Conservation (phyloP, 352 stramenopile genomes). For the Globisporangium ultimum region DNA sequence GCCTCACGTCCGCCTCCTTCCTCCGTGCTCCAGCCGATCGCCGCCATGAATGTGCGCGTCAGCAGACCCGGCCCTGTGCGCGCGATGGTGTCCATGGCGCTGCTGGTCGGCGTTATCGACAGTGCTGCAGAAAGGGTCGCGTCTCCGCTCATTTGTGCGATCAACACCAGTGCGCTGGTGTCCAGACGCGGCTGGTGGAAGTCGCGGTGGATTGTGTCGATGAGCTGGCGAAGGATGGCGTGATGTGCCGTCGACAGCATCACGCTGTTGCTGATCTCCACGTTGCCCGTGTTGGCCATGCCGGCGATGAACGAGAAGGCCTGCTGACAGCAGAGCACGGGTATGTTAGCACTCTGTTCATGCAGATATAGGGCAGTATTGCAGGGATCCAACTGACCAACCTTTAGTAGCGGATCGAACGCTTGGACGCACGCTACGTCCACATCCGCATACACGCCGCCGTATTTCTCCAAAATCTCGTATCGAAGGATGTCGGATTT, state of each 20-base stretch:
- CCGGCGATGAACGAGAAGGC: slow-evolving; percentile 47
- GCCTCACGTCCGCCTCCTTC: neutral
- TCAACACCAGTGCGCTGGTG: slow-evolving; percentile 13
- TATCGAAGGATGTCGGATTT: slow-evolving; percentile 77
- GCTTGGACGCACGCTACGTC: slow-evolving; percentile 58
- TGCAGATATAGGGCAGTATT: neutral
- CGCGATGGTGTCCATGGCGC: slow-evolving; percentile 41
- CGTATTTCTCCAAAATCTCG: slow-evolving; percentile 51
- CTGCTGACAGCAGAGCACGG: slow-evolving; percentile 7
- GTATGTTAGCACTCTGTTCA: neutral
- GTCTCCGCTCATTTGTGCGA: slow-evolving; percentile 24
- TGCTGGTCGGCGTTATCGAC: neutral
- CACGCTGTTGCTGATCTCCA: slow-evolving; percentile 80
- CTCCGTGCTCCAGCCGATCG: slow-evolving; percentile 26
- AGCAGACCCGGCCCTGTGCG: slow-evolving; percentile 49
- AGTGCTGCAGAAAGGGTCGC: neutral
- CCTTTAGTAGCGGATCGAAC: slow-evolving; percentile 36
- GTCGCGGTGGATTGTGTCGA: slow-evolving; percentile 24
- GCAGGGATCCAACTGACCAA: slow-evolving; percentile 6
- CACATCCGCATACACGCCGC: slow-evolving; percentile 69
- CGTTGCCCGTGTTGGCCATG: slow-evolving; percentile 59
- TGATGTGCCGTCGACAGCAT: slow-evolving; percentile 29
- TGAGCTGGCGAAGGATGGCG: slow-evolving; percentile 27
- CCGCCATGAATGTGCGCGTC: slow-evolving; percentile 47
- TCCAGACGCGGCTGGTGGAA: slow-evolving; percentile 17